These are phyloP conservation scores for Oryza officinalis DNA, from an alignment of 176 grass and related monocot species.

Conservation along the genomic window DNA sequence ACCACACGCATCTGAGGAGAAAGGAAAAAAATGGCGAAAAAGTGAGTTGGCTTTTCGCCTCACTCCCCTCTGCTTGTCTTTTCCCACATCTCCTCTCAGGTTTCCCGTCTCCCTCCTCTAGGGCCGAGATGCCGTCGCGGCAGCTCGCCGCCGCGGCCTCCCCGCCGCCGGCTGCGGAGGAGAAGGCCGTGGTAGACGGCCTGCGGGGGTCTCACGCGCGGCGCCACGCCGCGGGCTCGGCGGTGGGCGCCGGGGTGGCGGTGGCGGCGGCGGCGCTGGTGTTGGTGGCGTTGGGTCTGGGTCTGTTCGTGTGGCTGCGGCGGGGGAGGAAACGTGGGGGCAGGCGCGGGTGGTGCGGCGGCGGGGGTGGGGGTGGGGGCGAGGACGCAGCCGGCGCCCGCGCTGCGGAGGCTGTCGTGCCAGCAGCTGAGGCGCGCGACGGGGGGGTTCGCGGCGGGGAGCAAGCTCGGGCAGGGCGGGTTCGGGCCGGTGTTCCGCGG, in stretches of 20 bases:
- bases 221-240: background rate
- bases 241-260: background rate
- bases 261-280: slow-evolving; percentile 8
- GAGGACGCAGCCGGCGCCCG: slow-evolving; percentile 22
- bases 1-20: slow-evolving; percentile 36
- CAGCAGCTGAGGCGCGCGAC: slow-evolving; percentile 87
- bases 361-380: background rate
- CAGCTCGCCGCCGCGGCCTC: slow-evolving; percentile 42
- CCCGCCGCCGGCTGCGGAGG: slow-evolving; percentile 4
- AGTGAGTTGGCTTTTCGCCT: slow-evolving; percentile 59
- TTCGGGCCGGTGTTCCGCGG: slow-evolving; percentile 91
- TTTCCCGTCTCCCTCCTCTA: background rate
- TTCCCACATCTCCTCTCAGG: background rate
- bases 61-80: slow-evolving; percentile 45
- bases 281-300: slow-evolving; percentile 8
- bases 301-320: slow-evolving; percentile 53
- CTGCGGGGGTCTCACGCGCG: background rate
- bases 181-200: background rate
- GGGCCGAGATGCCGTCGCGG: slow-evolving; percentile 62
- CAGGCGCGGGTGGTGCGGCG: background rate
- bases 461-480: slow-evolving; percentile 86
- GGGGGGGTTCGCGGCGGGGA: slow-evolving; percentile 59
- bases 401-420: slow-evolving; percentile 63
- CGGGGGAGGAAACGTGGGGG: slow-evolving; percentile 34
- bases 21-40: slow-evolving; percentile 47